Evolutionary conservation across 2,329 filamentous ascomycete species (phyloP).

Genomic region (Zymoseptoria ardabiliae): DNA sequence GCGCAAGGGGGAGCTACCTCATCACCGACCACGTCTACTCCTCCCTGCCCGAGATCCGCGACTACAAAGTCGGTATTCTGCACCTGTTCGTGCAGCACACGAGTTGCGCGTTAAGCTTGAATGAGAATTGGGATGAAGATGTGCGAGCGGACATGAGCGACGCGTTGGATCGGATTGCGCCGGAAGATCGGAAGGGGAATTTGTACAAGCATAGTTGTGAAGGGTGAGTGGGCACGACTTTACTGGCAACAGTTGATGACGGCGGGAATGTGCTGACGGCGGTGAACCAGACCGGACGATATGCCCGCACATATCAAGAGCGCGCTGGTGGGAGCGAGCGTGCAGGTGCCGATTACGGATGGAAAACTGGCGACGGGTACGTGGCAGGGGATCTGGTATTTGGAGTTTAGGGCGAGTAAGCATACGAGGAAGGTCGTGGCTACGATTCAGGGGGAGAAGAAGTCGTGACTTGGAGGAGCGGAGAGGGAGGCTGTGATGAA

Average conservation of each 20-base stretch:
- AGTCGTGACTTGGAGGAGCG: conserved; percentile 10
- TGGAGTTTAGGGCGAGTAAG: conserved; percentile 74
- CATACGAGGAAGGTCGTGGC: conserved; percentile 79
- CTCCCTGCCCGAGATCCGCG: conserved; percentile 68
- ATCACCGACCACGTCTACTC: conserved; percentile 68
- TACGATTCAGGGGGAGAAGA: conserved; percentile 83
- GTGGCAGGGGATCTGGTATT: conserved; percentile 91
- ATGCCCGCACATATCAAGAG: conserved; percentile 98
- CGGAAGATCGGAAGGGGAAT: conserved; percentile 58
- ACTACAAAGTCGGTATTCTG: conserved; percentile 79
- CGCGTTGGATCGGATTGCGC: conserved; percentile 82
- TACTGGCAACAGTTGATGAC: conserved; percentile 30
- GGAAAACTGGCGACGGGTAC: conserved; percentile 65
- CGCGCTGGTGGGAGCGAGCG: conserved; percentile 76
- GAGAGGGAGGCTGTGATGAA: not conserved
- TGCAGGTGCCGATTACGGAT: conserved; percentile 84
- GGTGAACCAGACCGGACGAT: conserved; percentile 54
- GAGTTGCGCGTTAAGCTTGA: conserved; percentile 79
- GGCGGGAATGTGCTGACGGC: not conserved
- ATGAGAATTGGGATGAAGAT: conserved; percentile 83
- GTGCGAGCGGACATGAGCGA: conserved; percentile 77
- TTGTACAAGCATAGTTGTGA: conserved; percentile 84
- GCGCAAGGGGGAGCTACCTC: conserved; percentile 78
- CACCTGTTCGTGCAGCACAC: conserved; percentile 96
- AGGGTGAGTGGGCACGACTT: conserved; percentile 32